Percentiles rank a stretch among this genome's conserved stretches.
Evolutionary conservation across 305 asterid species (phyloP).

Genomic region (Fraxinus albicans): DNA sequence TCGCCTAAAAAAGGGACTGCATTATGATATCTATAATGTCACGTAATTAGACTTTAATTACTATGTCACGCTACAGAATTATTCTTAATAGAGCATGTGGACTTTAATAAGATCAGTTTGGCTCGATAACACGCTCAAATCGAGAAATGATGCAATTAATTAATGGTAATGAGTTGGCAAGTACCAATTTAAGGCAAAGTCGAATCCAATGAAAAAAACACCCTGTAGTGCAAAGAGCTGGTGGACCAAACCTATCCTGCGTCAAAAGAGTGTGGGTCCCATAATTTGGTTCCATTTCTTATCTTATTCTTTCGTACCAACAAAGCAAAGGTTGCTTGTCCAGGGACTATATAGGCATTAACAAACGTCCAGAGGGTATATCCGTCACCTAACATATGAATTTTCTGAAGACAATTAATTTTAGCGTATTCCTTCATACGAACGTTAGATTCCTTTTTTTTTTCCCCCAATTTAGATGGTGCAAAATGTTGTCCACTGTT

Average conservation of each 20-base stretch:
- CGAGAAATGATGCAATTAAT: no score
- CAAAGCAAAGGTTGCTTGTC: conserved; percentile 32
- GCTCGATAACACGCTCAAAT: no score
- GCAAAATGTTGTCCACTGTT: background rate
- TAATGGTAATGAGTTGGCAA: background rate
- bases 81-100: background rate
- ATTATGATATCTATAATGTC: background rate
- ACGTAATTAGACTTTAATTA: background rate
- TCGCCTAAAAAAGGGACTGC: background rate
- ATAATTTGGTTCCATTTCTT: conserved; percentile 25
- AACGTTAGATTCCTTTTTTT: background rate
- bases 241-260: conserved; percentile 25
- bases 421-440: background rate
- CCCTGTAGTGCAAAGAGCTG: conserved; percentile 6
- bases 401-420: background rate
- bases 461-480: background rate
- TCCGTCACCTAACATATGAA: background rate
- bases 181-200: conserved; percentile 19
- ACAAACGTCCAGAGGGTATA: conserved; percentile 11
- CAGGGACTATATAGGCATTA: conserved; percentile 9
- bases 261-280: conserved; percentile 21
- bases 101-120: no score
- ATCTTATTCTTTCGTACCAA: conserved; percentile 29
- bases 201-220: conserved; percentile 39
- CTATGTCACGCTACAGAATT: conserved; percentile 8